phyloP scores from a whole-genome alignment of 805 yeast species.

The Barnettozyma sp. region DNA sequence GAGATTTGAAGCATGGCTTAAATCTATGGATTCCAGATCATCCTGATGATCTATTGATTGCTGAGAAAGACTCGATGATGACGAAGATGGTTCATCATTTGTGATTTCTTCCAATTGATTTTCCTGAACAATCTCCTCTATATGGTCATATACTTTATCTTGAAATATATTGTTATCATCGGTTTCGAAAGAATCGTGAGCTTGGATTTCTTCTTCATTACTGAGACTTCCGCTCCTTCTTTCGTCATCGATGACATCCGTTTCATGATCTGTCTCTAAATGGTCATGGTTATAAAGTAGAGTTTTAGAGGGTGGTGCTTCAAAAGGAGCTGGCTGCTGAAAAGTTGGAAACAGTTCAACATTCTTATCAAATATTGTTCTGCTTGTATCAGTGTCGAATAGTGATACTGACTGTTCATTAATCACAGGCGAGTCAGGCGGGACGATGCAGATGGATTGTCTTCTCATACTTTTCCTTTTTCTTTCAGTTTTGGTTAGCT shows the following conservation, averaged over 20 bases:
- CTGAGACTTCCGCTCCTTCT: neutral
- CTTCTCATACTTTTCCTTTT: slow-evolving; percentile 35
- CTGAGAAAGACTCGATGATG: neutral
- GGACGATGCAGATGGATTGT: slow-evolving; percentile 33
- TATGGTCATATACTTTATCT: slow-evolving; percentile 6
- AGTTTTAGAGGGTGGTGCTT: neutral
- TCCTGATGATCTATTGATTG: neutral
- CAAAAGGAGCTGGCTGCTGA: slow-evolving; percentile 3
- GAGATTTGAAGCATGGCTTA: slow-evolving; percentile 17
- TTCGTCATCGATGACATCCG: neutral
- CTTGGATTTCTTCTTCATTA: slow-evolving; percentile 8
- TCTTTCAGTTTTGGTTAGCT: slow-evolving; percentile 21
- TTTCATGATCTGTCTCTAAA: neutral
- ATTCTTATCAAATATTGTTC: slow-evolving; percentile 2
- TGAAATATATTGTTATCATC: slow-evolving; percentile 19
- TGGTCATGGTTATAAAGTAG: too few species aligned
- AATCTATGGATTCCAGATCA: slow-evolving; percentile 7
- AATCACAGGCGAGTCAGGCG: slow-evolving; percentile 13
- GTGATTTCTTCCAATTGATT: slow-evolving; percentile 1
- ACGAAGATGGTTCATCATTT: slow-evolving; percentile 4
- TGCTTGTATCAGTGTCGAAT: slow-evolving; percentile 4
- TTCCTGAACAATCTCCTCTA: slow-evolving; percentile 10
- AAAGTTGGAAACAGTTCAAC: slow-evolving; percentile 2
- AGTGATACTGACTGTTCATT: slow-evolving; percentile 6
- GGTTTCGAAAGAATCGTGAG: slow-evolving; percentile 25